Percentiles rank a stretch among this genome's conserved stretches.
Conservation (phyloP, 345 rosid species). For the Populus pruinosa region DNA sequence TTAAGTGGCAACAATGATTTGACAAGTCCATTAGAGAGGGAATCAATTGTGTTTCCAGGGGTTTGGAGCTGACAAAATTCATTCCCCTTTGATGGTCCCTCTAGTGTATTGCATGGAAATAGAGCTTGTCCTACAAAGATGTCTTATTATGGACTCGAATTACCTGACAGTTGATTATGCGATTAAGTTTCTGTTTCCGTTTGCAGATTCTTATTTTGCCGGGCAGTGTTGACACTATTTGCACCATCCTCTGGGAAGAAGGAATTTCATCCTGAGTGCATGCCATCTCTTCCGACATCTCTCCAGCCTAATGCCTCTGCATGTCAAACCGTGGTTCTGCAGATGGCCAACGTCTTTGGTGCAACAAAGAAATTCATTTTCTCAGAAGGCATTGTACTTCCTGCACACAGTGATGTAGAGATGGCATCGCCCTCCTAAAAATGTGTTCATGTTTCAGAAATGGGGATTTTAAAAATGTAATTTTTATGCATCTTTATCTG, state of each 20-base stretch:
- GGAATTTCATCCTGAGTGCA: conserved; percentile 68
- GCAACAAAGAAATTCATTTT: conserved; percentile 53
- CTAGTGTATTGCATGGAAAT: no score
- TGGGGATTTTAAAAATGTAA: not conserved
- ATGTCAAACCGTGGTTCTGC: conserved; percentile 48
- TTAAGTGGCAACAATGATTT: no score
- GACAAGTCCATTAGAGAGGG: no score
- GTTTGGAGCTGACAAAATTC: no score
- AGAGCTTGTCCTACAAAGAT: no score
- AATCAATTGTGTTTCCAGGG: no score
- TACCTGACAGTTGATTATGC: not conserved
- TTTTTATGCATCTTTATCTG: not conserved
- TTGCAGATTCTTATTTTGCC: conserved; percentile 76
- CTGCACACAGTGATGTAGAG: conserved; percentile 22
- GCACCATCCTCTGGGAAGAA: conserved; percentile 46
- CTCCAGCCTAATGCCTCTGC: conserved; percentile 41
- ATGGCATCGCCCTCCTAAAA: conserved; percentile 21
- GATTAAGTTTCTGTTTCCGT: not conserved
- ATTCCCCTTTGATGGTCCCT: no score
- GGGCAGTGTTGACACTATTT: conserved; percentile 58
- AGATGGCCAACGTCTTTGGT: conserved; percentile 57
- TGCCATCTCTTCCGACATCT: conserved; percentile 63
- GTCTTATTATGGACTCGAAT: not conserved
- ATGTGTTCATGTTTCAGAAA: not conserved
- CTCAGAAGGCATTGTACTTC: conserved; percentile 37